A percentile compares a stretch with the other conserved stretches of the same genome.
phyloP scores from a whole-genome alignment of 2,329 filamentous ascomycete species.

The Sporothrix phasma region DNA sequence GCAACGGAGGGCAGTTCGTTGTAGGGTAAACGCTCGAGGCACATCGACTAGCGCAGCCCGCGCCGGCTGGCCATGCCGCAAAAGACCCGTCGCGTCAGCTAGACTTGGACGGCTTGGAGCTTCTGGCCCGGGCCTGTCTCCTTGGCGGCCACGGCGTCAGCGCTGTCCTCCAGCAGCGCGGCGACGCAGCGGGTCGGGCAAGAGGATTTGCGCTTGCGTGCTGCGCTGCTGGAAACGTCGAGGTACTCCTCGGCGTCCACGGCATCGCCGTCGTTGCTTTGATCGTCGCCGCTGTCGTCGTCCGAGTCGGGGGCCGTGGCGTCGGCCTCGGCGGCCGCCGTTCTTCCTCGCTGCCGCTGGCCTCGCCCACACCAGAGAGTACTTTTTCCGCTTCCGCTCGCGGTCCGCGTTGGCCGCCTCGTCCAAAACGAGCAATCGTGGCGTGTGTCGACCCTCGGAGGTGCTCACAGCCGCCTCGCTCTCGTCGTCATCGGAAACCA shows the following conservation, averaged over 20 bases:
- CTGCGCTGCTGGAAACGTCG: conserved; percentile 25
- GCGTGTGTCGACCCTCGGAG: conserved; percentile 48
- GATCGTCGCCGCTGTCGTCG: conserved; percentile 25
- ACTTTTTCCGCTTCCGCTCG: conserved; percentile 18
- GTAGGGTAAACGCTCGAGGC: not conserved
- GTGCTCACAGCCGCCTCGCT: conserved; percentile 51
- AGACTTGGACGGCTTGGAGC: conserved; percentile 9
- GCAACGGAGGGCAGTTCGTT: not conserved
- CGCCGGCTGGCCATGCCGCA: not conserved
- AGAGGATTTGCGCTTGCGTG: conserved; percentile 31
- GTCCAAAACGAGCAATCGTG: conserved; percentile 41
- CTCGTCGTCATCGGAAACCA: conserved; percentile 45
- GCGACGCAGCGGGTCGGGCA: conserved; percentile 32
- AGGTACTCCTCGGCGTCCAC: conserved; percentile 23
- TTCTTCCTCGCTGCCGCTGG: conserved; percentile 11
- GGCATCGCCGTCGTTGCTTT: conserved; percentile 10
- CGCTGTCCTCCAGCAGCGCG: not conserved
- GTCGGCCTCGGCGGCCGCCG: conserved; percentile 16
- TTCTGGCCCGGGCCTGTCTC: not conserved
- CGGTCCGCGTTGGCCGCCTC: conserved; percentile 21
- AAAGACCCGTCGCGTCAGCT: not conserved
- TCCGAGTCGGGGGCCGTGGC: conserved; percentile 14
- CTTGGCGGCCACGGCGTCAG: not conserved
- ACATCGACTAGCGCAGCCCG: not conserved
- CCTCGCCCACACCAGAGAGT: conserved; percentile 14